A percentile compares a stretch with the other conserved stretches of the same genome.
Evolutionary conservation across 768 basidiomycete genomes (phyloP).

Genomic region (Tylopilus subfusipes): DNA sequence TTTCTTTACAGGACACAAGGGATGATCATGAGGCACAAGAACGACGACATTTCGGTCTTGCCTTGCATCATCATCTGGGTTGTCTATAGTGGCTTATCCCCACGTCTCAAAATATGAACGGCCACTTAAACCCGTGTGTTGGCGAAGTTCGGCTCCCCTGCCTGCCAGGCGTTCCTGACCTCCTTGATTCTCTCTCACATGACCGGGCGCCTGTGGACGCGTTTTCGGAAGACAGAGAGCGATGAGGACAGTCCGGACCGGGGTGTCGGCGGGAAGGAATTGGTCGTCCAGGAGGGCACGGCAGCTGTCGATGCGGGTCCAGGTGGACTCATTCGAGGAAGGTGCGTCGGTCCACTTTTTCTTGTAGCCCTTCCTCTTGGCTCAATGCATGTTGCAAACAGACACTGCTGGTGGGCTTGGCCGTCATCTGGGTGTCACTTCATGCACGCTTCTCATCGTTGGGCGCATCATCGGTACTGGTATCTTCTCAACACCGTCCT

Average conservation of each 20-base stretch:
- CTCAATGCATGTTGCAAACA: conserved; percentile 14
- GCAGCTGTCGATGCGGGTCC: conserved; percentile 29
- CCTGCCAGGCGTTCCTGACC: background rate
- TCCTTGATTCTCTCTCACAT: background rate
- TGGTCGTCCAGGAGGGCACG: background rate
- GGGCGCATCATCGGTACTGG: conserved; percentile 60
- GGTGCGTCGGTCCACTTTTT: conserved; percentile 24
- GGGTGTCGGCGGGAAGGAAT: background rate
- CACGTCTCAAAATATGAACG: too few species aligned
- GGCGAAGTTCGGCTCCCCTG: background rate
- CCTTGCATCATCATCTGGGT: background rate
- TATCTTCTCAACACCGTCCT: conserved; percentile 61
- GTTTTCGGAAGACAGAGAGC: background rate
- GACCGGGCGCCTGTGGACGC: conserved; percentile 7
- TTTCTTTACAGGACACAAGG: too few species aligned
- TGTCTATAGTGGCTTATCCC: background rate
- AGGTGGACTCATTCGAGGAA: conserved; percentile 49
- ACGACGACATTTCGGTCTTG: background rate
- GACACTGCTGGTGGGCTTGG: conserved; percentile 56
- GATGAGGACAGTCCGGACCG: background rate
- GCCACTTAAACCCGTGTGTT: conserved; percentile 4
- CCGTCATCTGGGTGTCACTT: conserved; percentile 53
- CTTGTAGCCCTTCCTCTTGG: background rate
- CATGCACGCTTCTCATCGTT: conserved; percentile 54
- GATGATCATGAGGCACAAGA: background rate